Percentiles rank a stretch among this genome's conserved stretches.
Evolutionary conservation across 169 alveolate species (phyloP).

Genomic region (Plasmodium malariae): DNA sequence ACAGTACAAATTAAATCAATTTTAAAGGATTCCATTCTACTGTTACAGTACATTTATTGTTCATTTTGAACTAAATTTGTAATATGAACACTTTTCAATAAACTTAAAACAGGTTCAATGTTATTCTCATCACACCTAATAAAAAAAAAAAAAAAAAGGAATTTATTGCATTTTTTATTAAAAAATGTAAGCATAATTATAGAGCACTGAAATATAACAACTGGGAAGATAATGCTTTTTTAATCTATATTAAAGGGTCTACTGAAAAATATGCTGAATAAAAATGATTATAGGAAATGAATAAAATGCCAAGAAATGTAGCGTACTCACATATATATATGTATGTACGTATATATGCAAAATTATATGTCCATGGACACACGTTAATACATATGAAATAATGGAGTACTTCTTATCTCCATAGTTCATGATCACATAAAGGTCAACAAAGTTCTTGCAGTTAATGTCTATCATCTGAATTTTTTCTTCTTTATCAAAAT

Average conservation of each 20-base stretch:
- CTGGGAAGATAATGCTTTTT: no score
- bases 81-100: slow-evolving; percentile 41
- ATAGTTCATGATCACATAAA: slow-evolving; percentile 71
- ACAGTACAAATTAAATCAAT: neutral
- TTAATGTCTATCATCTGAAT: slow-evolving; percentile 66
- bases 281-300: neutral
- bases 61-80: slow-evolving; percentile 6
- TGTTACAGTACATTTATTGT: neutral
- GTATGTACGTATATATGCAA: neutral
- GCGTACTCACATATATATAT: neutral
- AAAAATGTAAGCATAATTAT: no score
- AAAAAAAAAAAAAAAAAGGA: neutral
- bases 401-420: slow-evolving; percentile 64
- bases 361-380: neutral
- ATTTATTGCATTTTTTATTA: no score
- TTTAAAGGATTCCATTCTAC: neutral
- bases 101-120: slow-evolving; percentile 48
- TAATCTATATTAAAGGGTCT: no score
- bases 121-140: slow-evolving; percentile 67
- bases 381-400: neutral
- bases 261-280: neutral
- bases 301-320: slow-evolving; percentile 1
- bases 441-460: slow-evolving; percentile 61
- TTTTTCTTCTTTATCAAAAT: slow-evolving; percentile 68
- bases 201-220: no score